phyloP scores from a whole-genome alignment of 2,329 filamentous ascomycete genomes.

The Delphinella strobiligena region DNA sequence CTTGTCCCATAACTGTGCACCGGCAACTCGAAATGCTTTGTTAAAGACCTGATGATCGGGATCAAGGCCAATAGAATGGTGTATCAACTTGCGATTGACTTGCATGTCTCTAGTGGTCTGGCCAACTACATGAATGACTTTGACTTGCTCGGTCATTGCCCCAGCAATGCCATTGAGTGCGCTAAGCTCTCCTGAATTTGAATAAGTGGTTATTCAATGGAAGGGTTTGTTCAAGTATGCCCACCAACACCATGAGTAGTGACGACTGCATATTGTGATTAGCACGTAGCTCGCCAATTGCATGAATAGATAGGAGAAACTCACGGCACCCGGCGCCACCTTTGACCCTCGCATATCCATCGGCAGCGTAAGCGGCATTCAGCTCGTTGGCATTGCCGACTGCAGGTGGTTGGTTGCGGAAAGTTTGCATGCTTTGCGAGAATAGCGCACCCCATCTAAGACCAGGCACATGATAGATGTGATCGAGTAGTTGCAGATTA shows the following conservation, averaged over 20 bases:
- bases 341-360: slow-evolving; percentile 46
- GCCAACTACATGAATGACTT: too few relatives aligned
- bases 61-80: too few relatives aligned
- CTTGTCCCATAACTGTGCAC: slow-evolving; percentile 29
- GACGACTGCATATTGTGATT: too few relatives aligned
- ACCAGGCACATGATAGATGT: slow-evolving; percentile 27
- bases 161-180: too few relatives aligned
- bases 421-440: slow-evolving; percentile 2
- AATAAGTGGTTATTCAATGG: too few relatives aligned
- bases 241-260: slow-evolving; percentile 14
- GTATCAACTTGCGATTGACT: too few relatives aligned
- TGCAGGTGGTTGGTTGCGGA: not conserved
- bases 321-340: slow-evolving; percentile 37
- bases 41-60: too few relatives aligned
- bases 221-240: too few relatives aligned
- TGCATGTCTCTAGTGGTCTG: too few relatives aligned
- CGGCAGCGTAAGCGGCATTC: slow-evolving; percentile 45
- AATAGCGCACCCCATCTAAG: too few relatives aligned
- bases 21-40: slow-evolving; percentile 25
- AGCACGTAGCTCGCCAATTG: slow-evolving; percentile 32
- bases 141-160: too few relatives aligned
- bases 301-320: slow-evolving; percentile 54
- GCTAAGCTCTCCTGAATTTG: too few relatives aligned
- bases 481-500: slow-evolving; percentile 33
- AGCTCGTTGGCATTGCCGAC: slow-evolving; percentile 48